These are phyloP conservation scores for Suillus subluteus DNA, from an alignment of 768 basidiomycete genomes.

Conservation along the genomic window DNA sequence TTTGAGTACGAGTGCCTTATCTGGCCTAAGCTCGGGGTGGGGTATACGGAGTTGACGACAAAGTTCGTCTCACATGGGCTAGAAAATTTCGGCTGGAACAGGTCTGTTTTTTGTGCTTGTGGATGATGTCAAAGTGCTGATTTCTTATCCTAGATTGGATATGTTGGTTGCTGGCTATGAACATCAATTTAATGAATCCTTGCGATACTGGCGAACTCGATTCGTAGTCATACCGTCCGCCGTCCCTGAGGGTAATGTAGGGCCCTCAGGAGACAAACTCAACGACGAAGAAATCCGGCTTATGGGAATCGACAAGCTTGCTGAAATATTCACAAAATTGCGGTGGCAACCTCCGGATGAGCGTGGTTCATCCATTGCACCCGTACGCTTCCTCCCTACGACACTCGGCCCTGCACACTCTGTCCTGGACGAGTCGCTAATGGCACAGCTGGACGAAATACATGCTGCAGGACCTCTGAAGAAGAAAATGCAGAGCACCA, in stretches of 20 bases:
- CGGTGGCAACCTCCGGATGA: slow-evolving; percentile 68
- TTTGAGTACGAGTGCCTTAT: slow-evolving; percentile 88
- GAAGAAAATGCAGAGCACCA: slow-evolving; percentile 82
- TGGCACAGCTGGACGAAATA: slow-evolving; percentile 81
- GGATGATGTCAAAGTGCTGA: slow-evolving; percentile 5
- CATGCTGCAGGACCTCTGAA: slow-evolving; percentile 72
- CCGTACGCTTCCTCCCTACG: slow-evolving; percentile 81
- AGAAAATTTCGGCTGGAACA: slow-evolving; percentile 87
- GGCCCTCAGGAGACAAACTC: slow-evolving; percentile 72
- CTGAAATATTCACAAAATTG: slow-evolving; percentile 83
- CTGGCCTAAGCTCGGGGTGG: slow-evolving; percentile 89
- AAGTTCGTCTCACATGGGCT: slow-evolving; percentile 78
- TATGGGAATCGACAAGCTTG: slow-evolving; percentile 88
- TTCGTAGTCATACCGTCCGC: slow-evolving; percentile 90
- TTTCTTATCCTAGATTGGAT: slow-evolving; percentile 58
- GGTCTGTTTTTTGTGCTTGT: slow-evolving; percentile 46
- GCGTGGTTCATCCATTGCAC: slow-evolving; percentile 47
- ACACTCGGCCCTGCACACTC: slow-evolving; percentile 82
- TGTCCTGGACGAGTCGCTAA: slow-evolving; percentile 76
- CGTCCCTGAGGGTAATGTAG: slow-evolving; percentile 55
- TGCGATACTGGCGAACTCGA: slow-evolving; percentile 92
- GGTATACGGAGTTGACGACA: slow-evolving; percentile 80
- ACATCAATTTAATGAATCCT: slow-evolving; percentile 75
- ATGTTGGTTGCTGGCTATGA: slow-evolving; percentile 87
- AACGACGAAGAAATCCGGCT: slow-evolving; percentile 88